A percentile compares a stretch with the other conserved stretches of the same genome.
Evolutionary conservation across 257 asterid genomes (phyloP).

Genomic region (Solanum gandarillasii): DNA sequence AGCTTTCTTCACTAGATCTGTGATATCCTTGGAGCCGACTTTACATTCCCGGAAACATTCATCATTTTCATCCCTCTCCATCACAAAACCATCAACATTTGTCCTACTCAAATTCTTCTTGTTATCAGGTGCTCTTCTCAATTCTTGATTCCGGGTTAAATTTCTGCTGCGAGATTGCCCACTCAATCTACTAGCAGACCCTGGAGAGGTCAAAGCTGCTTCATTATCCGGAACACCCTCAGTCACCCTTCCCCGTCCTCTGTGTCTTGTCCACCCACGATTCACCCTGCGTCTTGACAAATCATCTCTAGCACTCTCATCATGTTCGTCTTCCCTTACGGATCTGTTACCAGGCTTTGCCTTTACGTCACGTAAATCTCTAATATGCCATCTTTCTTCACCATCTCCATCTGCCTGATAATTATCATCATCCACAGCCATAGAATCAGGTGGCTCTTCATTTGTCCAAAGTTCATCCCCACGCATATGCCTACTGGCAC

Average conservation of each 20-base stretch:
- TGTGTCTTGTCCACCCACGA: slow-evolving; percentile 48
- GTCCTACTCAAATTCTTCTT: slow-evolving; percentile 31
- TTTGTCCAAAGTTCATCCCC: slow-evolving; percentile 55
- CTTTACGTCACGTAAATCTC: slow-evolving; percentile 52
- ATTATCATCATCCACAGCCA: slow-evolving; percentile 37
- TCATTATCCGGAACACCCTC: slow-evolving; percentile 67
- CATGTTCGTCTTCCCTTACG: slow-evolving; percentile 63
- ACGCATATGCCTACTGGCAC: slow-evolving; percentile 25
- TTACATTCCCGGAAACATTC: slow-evolving; percentile 81
- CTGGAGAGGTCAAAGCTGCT: slow-evolving; percentile 55
- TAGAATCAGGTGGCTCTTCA: slow-evolving; percentile 43
- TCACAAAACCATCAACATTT: slow-evolving; percentile 22
- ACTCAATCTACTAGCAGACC: slow-evolving; percentile 60
- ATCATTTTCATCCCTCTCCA: slow-evolving; percentile 78
- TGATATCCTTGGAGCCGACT: slow-evolving; percentile 71
- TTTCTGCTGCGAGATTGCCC: slow-evolving; percentile 48
- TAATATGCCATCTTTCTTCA: slow-evolving; percentile 41
- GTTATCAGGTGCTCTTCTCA: slow-evolving; percentile 35
- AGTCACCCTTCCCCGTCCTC: slow-evolving; percentile 55
- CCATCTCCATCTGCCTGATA: slow-evolving; percentile 47
- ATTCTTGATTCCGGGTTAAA: slow-evolving; percentile 40
- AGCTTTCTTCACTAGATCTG: slow-evolving; percentile 75
- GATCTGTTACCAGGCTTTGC: slow-evolving; percentile 47
- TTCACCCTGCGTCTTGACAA: slow-evolving; percentile 48
- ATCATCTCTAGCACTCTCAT: slow-evolving; percentile 65